A percentile compares a stretch with the other conserved stretches of the same genome.
These are phyloP conservation scores for Camellia granthamiana DNA, from an alignment of 148 eudicot species.

Conservation along the genomic window DNA sequence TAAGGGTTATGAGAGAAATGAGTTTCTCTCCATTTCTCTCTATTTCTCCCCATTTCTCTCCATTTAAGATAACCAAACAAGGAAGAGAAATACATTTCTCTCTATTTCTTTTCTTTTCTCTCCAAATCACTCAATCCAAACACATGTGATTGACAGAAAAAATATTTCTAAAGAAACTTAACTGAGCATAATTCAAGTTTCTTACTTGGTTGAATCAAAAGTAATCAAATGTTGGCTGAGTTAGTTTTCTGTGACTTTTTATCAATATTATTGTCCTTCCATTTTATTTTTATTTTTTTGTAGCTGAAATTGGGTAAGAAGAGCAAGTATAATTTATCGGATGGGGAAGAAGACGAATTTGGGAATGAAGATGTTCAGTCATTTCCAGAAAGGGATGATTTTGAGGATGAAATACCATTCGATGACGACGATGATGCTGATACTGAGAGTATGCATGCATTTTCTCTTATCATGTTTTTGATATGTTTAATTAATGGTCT, in stretches of 20 bases:
- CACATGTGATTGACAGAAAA: neutral
- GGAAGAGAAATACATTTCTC: too few relatives aligned
- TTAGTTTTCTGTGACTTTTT: neutral
- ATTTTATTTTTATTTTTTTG: neutral
- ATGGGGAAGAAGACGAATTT: constrained; percentile 89
- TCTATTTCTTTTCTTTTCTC: too few relatives aligned
- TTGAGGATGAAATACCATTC: constrained; percentile 60
- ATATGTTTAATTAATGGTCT: neutral
- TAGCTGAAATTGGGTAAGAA: constrained; percentile 71
- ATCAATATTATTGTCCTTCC: neutral
- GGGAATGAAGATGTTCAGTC: constrained; percentile 35
- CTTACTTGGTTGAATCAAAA: neutral
- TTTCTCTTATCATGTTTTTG: neutral
- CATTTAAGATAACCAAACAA: too few relatives aligned
- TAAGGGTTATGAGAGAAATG: too few relatives aligned
- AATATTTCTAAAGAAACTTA: neutral
- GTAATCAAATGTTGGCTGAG: neutral
- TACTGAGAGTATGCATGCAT: constrained; percentile 33
- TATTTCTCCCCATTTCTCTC: too few relatives aligned
- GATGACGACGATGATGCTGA: constrained; percentile 62
- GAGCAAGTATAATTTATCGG: constrained; percentile 76
- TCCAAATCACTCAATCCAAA: too few relatives aligned
- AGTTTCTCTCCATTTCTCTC: too few relatives aligned
- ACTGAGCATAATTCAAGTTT: neutral
- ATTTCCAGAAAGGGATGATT: constrained; percentile 66